phyloP scores from a whole-genome alignment of 169 alveolate species.

The Plasmodium inui region DNA sequence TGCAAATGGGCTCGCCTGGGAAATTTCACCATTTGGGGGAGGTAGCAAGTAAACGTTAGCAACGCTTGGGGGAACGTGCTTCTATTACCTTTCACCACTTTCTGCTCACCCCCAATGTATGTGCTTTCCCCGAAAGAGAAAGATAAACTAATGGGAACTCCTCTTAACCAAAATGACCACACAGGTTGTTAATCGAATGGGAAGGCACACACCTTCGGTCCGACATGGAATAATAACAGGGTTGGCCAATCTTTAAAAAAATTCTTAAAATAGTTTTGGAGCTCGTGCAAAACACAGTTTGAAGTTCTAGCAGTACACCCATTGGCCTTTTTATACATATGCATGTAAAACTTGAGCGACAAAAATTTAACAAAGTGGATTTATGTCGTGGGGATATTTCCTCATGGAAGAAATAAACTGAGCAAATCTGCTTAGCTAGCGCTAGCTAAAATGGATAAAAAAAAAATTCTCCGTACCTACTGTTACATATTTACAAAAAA shows the following conservation, averaged over 20 bases:
- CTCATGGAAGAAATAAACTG: not conserved
- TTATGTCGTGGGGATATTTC: not conserved
- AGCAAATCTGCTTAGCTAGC: not conserved
- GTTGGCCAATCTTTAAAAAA: not conserved
- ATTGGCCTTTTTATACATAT: not conserved
- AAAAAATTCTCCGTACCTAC: not conserved
- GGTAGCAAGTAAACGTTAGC: not conserved
- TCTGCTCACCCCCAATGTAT: not conserved
- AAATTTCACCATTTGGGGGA: not conserved
- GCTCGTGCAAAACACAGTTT: not conserved
- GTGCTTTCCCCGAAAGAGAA: not conserved
- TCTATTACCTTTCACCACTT: not conserved
- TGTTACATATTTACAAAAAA: slow-evolving; percentile 1
- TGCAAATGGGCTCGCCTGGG: not conserved
- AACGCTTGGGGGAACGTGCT: not conserved
- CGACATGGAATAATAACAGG: not conserved
- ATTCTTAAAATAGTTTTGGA: not conserved
- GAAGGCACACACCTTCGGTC: not conserved
- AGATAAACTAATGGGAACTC: not conserved
- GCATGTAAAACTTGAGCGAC: not conserved
- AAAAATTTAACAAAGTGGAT: not conserved
- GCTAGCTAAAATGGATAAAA: not conserved
- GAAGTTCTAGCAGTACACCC: not conserved
- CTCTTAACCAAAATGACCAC: not conserved
- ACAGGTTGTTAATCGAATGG: not conserved